phyloP scores from a whole-genome alignment of 2,329 filamentous ascomycete species.

The Neodidymelliopsis sp. region DNA sequence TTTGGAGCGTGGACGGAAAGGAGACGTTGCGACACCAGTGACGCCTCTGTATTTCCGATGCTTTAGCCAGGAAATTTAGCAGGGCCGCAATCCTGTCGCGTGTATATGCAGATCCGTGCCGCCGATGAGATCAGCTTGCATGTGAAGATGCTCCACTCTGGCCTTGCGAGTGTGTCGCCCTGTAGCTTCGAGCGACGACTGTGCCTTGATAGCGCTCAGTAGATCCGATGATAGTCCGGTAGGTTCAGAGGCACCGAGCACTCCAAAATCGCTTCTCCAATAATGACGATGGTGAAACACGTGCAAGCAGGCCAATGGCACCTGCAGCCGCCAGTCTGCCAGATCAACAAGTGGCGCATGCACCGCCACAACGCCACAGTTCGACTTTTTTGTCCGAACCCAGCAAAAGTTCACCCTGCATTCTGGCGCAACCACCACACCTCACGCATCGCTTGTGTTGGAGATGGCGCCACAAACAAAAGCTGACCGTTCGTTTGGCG shows the following conservation, averaged over 20 bases:
- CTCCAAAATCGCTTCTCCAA: too few relatives aligned
- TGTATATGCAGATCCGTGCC: conserved; percentile 26
- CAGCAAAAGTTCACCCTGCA: conserved; percentile 10
- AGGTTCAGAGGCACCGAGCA: too few relatives aligned
- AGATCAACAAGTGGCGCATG: conserved; percentile 6
- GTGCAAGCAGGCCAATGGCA: neutral
- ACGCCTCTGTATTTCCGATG: conserved; percentile 25
- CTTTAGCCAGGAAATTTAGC: conserved; percentile 31
- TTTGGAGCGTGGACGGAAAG: conserved; percentile 21
- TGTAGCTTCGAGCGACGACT: neutral
- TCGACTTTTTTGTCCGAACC: conserved; percentile 27
- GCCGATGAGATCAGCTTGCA: conserved; percentile 32
- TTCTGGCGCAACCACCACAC: conserved; percentile 13
- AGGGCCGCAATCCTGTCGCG: conserved; percentile 27
- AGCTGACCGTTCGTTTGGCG: conserved; percentile 67
- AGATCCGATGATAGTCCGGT: too few relatives aligned
- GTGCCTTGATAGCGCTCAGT: too few relatives aligned
- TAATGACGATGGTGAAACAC: too few relatives aligned
- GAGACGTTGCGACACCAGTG: conserved; percentile 17
- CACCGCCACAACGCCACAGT: conserved; percentile 14
- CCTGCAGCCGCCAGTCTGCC: neutral
- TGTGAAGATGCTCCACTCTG: conserved; percentile 19
- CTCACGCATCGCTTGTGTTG: neutral
- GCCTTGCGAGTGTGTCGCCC: neutral
- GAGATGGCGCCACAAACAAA: conserved; percentile 46